Conservation (phyloP, 202 grass and related monocot species). For the Setaria italica region DNA sequence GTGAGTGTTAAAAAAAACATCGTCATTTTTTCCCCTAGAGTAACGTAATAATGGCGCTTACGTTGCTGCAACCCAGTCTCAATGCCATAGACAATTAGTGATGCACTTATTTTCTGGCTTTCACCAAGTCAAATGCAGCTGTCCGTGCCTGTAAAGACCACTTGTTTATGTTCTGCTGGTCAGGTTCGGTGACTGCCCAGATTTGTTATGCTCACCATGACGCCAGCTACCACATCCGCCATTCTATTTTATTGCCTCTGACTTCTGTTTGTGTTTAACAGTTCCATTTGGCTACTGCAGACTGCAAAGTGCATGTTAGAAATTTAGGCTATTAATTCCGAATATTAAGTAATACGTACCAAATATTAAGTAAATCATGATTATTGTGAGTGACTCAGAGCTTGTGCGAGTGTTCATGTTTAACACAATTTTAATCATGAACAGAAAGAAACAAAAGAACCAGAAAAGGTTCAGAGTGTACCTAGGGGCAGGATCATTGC, state of each 20-base stretch:
- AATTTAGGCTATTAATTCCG: too few species aligned
- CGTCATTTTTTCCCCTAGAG: neutral
- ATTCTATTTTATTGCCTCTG: neutral
- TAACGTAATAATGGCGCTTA: neutral
- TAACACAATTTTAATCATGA: too few species aligned
- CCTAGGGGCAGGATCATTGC: too few species aligned
- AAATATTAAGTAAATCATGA: too few species aligned
- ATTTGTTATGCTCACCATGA: constrained; percentile 36
- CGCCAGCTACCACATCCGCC: neutral
- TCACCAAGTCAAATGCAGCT: constrained; percentile 38
- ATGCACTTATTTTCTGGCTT: neutral
- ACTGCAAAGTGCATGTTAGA: too few species aligned
- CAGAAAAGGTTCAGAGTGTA: too few species aligned
- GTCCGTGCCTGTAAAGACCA: constrained; percentile 4
- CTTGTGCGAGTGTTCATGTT: too few species aligned
- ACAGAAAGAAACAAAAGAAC: too few species aligned
- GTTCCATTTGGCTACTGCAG: neutral
- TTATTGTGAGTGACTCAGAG: too few species aligned
- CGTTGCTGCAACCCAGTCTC: neutral
- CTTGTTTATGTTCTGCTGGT: constrained; percentile 12
- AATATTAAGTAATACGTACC: too few species aligned
- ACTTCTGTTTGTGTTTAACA: neutral
- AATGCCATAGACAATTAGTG: neutral
- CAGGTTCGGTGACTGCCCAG: constrained; percentile 37
- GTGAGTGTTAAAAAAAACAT: neutral